Conservation (phyloP, 768 basidiomycete species). For the Suillus bovinus region DNA sequence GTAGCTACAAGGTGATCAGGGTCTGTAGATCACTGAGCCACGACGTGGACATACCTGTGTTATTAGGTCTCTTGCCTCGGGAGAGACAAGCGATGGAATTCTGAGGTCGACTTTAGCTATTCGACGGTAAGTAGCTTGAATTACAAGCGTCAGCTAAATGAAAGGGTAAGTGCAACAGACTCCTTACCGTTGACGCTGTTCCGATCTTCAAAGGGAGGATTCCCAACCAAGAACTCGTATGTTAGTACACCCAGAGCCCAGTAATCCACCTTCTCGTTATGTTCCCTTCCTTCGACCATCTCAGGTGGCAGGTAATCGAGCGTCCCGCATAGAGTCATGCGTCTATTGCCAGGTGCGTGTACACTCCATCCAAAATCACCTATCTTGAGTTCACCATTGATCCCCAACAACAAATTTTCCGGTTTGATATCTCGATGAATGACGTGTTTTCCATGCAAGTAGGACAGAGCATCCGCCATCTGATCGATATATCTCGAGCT, state of each 20-base stretch:
- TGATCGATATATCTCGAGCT: slow-evolving; percentile 92
- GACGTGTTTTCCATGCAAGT: slow-evolving; percentile 94
- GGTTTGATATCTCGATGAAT: slow-evolving; percentile 99
- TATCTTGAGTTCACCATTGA: slow-evolving; percentile 97
- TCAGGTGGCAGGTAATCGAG: slow-evolving; percentile 97
- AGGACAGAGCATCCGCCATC: slow-evolving; percentile 94
- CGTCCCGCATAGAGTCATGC: slow-evolving; percentile 93
- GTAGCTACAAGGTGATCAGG: slow-evolving; percentile 51
- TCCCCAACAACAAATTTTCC: slow-evolving; percentile 91
- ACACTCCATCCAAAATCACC: slow-evolving; percentile 99
- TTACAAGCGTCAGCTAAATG: slow-evolving; percentile 12
- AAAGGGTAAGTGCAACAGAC: neutral
- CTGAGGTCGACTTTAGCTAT: slow-evolving; percentile 85
- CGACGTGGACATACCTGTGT: slow-evolving; percentile 32
- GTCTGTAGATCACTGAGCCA: slow-evolving; percentile 12
- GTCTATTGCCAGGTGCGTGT: slow-evolving; percentile 88
- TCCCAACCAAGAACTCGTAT: slow-evolving; percentile 91
- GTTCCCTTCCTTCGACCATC: slow-evolving; percentile 94
- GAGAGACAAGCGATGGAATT: slow-evolving; percentile 40
- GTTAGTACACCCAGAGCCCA: slow-evolving; percentile 98
- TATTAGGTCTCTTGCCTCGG: slow-evolving; percentile 49
- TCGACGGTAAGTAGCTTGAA: slow-evolving; percentile 81
- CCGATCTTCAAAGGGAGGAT: slow-evolving; percentile 85
- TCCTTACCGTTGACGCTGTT: slow-evolving; percentile 70
- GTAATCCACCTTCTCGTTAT: slow-evolving; percentile 88